Evolutionary conservation across 78 protist genomes (phyloP), one percentile per base, ranked within the genome.

Genomic region (Tieghemostelium lacteum): DNA sequence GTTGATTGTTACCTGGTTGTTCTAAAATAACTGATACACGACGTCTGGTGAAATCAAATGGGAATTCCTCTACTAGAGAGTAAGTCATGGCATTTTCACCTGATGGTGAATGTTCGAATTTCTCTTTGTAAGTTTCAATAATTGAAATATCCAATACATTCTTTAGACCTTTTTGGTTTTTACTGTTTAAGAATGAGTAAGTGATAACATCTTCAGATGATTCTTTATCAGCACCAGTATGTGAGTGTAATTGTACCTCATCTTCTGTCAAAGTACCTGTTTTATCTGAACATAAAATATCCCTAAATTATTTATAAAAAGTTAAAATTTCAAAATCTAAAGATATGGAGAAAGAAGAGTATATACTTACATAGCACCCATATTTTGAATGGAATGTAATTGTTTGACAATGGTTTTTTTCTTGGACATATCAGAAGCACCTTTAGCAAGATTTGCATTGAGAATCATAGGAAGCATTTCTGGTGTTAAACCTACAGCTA

Each of bases 201-300:
- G 33, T 49, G 24, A 83, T 17, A 1, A 69, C 78, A 83, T 83
- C 62, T 17, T 60, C 64, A 3, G 50, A 69, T 6, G 26, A 36
- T 33, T 69, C 26, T 29, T 69, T 52, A 45, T 83, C 78, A 36
- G 22, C 39, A 34, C 72, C 91, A 42, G 60, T 83, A 31, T 60
- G 54, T 2, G 67, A 31, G 19, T 45, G 24, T 45, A 83, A 69
- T 55, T 62, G 33, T 6, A 83, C 91, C 8, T 83, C 75, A 83
- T 83, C 91, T 36, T 83, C 91, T 39, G 91, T 83, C 26, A 83
- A 83, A n/a, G 91, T 83, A 69, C 91, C 91, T 22, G 91, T 83
- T 16, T 83, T 83, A 60, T 83, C 91, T 66, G 91, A 83, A 69
- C 91, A 83, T 24, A 83, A 69, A 12, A 83, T 36, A 83, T 83